Percentiles rank a stretch among this genome's conserved stretches.
These are phyloP conservation scores for Colletotrichum sp. DNA, from an alignment of 2,329 filamentous ascomycete genomes.

Conservation along the genomic window DNA sequence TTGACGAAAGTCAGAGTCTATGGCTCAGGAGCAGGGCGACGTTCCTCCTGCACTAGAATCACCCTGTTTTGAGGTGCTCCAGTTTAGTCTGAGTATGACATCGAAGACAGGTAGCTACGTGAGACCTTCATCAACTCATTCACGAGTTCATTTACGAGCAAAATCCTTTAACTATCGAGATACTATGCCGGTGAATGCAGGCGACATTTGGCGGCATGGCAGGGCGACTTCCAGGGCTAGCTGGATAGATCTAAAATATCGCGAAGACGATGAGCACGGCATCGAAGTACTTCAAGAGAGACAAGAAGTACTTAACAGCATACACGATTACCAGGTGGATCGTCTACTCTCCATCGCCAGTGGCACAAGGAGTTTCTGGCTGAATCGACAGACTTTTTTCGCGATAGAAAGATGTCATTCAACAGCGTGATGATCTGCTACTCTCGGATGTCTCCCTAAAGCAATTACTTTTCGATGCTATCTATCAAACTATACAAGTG, in stretches of 20 bases:
- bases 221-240: neutral
- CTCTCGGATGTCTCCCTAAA: neutral
- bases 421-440: neutral
- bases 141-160: no score
- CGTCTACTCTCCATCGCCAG: constrained; percentile 84
- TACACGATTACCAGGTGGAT: constrained; percentile 95
- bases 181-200: neutral
- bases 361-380: constrained; percentile 44
- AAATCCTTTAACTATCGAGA: rapidly evolving
- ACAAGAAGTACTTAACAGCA: constrained; percentile 88
- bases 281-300: constrained; percentile 81
- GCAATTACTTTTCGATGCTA: neutral
- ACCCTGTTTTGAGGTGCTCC: rapidly evolving
- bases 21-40: rapidly evolving
- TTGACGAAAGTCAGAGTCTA: no score
- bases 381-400: no score
- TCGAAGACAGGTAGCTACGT: neutral
- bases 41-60: rapidly evolving
- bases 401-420: neutral
- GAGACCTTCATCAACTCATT: neutral
- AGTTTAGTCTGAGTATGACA: neutral
- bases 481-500: neutral
- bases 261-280: neutral
- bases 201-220: rapidly evolving
- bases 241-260: rapidly evolving